phyloP scores from a whole-genome alignment of 305 asterid genomes.

The Solanum hybrid region DNA sequence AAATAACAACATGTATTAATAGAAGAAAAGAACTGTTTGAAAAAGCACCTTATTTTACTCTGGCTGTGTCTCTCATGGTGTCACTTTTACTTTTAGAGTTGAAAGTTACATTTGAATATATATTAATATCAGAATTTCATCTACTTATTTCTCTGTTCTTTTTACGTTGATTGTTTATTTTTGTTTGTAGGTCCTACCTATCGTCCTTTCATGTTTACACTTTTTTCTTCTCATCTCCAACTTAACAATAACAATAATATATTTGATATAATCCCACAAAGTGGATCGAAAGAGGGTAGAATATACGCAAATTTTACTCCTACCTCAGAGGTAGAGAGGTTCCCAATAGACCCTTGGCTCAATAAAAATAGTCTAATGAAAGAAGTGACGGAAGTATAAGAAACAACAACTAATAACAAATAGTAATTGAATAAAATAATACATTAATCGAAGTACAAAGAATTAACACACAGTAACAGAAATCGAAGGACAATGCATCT shows the following conservation, averaged over 20 bases:
- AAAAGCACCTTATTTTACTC: not conserved
- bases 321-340: not conserved
- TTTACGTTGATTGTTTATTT: not conserved
- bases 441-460: not conserved
- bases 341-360: too few relatives aligned
- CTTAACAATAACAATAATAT: not conserved
- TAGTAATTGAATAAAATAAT: not conserved
- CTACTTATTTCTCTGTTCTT: not conserved
- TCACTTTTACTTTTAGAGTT: not conserved
- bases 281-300: not conserved
- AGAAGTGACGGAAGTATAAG: not conserved
- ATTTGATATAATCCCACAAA: not conserved
- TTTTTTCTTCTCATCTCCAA: not conserved
- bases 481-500: not conserved
- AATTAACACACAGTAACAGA: not conserved
- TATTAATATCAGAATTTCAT: not conserved
- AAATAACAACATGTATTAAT: not conserved
- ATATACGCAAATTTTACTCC: fast-evolving
- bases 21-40: not conserved
- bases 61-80: not conserved
- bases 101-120: not conserved
- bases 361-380: too few relatives aligned
- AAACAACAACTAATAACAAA: not conserved
- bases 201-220: not conserved
- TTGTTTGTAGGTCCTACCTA: not conserved